Base-by-base conservation (phyloP, 345 rosid species). In the Hibiscus trionum region DNA sequence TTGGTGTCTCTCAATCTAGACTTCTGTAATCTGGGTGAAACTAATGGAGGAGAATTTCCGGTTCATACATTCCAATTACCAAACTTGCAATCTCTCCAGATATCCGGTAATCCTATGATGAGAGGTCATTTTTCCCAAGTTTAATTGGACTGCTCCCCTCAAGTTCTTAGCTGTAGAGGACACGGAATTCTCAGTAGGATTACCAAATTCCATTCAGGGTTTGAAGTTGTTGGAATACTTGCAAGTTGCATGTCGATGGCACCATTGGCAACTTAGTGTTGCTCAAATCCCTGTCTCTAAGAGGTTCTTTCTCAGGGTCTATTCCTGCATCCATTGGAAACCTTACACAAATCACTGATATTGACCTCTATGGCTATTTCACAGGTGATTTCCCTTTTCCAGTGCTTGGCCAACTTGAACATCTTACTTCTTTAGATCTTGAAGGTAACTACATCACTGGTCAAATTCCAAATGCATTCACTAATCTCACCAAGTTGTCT, bases 381-480 rank as follows among this genome's bases (percentile, higher is more conserved):
- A 11, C 0, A 2, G 69, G 33, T 65, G 33, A 65, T 33, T 17
- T 65, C 3, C 53, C 69, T 3, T 31, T 75, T 72, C 17, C 68
- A 3, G 37, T 47, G 31, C 37, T 33, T 68, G 0, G 72, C 70
- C 16, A 21, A 66, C 52, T 49, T 61, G 9, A 39, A 6, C 10
- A 17, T 4, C 35, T 79, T 4, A 4, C 3, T 7, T 0, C 0
- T 15, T 61, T 83, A 15, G 29, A 11, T 26, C 70, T 81, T 70
- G 6, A 33, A 33, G 37, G 37, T 33, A 33, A 33, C 37, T 4
- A 33, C 37, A 5, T 81, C 24, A 72, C 0, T 8, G 81, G 85
- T 66, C 42, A 42, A 0, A 29, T 81, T 15, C 82, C 79, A 7
- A 62, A 59, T 5, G 66, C 67, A 2, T 12, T 74, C n/a, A 62